A percentile compares a stretch with the other conserved stretches of the same genome.
Conservation (phyloP, 2,329 filamentous ascomycete genomes). For the Ophioceras dolichostomum region DNA sequence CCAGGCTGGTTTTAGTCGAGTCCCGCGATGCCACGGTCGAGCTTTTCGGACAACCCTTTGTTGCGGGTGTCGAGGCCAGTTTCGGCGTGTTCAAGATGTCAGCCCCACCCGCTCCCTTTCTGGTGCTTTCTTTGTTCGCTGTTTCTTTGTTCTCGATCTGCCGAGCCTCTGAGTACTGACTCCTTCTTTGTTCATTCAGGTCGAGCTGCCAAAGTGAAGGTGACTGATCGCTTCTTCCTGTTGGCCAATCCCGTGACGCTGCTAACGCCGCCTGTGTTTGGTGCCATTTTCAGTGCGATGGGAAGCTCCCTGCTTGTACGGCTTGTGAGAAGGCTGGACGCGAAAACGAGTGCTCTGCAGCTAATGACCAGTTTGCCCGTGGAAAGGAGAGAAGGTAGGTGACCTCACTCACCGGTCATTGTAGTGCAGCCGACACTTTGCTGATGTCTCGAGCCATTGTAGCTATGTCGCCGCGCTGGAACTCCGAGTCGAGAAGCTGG, state of each 20-base stretch:
- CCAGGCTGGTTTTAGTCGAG: too few relatives aligned
- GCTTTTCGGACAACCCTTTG: slow-evolving; percentile 38
- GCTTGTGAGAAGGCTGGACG: slow-evolving; percentile 89
- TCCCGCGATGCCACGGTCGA: slow-evolving; percentile 27
- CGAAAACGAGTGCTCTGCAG: slow-evolving; percentile 78
- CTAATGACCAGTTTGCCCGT: slow-evolving; percentile 89
- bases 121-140: slow-evolving; percentile 8
- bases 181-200: slow-evolving; percentile 23
- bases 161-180: neutral
- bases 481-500: slow-evolving; percentile 75
- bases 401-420: neutral
- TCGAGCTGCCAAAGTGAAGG: slow-evolving; percentile 87
- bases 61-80: slow-evolving; percentile 67
- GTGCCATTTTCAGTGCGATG: slow-evolving; percentile 56
- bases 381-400: slow-evolving; percentile 80
- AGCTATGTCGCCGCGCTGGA: slow-evolving; percentile 94
- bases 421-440: too few relatives aligned
- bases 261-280: slow-evolving; percentile 1
- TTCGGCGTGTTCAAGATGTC: slow-evolving; percentile 67
- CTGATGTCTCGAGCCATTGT: too few relatives aligned
- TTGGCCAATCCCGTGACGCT: neutral
- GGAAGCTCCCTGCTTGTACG: slow-evolving; percentile 87
- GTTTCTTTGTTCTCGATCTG: neutral
- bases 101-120: too few relatives aligned
- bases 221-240: slow-evolving; percentile 16